Percentiles rank a stretch among this genome's conserved stretches.
phyloP scores from a whole-genome alignment of 345 rosid genomes.

The Carallia pectinifolia region DNA sequence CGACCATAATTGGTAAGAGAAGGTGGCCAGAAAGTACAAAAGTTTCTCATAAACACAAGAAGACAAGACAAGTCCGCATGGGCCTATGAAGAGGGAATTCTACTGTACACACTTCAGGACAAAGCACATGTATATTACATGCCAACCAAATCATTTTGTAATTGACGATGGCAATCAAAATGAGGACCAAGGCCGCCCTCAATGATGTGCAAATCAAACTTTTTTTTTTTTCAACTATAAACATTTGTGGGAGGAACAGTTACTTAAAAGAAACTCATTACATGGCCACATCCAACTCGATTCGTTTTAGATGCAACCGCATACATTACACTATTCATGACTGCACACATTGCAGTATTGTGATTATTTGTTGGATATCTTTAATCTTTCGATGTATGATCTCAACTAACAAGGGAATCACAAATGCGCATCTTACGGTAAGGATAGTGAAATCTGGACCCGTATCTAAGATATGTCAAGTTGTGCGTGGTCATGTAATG shows the following conservation, averaged over 20 bases:
- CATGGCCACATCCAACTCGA: too few species aligned
- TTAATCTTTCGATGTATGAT: too few species aligned
- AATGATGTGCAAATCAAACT: slow-evolving; percentile 12
- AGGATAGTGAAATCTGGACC: too few species aligned
- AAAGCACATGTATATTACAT: slow-evolving; percentile 18
- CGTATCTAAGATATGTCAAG: too few species aligned
- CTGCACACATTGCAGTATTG: too few species aligned
- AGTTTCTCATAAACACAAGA: slow-evolving; percentile 34
- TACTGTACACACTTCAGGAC: slow-evolving; percentile 24
- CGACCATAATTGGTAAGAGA: slow-evolving; percentile 19
- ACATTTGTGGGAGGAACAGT: slow-evolving; percentile 15
- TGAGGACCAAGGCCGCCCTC: slow-evolving; percentile 14
- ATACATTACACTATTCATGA: too few species aligned
- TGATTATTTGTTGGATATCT: too few species aligned
- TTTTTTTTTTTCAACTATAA: slow-evolving; percentile 4
- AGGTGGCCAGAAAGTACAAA: slow-evolving; percentile 22
- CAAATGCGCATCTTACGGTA: too few species aligned
- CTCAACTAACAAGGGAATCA: too few species aligned
- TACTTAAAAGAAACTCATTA: too few species aligned
- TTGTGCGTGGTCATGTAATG: too few species aligned
- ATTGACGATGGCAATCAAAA: slow-evolving; percentile 12
- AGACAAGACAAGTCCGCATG: slow-evolving; percentile 31
- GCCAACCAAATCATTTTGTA: slow-evolving; percentile 10
- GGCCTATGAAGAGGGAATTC: slow-evolving; percentile 29
- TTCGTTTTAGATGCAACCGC: too few species aligned